These are phyloP conservation scores for Schwanniomyces yamadae DNA, from an alignment of 805 yeast species.

Conservation along the genomic window DNA sequence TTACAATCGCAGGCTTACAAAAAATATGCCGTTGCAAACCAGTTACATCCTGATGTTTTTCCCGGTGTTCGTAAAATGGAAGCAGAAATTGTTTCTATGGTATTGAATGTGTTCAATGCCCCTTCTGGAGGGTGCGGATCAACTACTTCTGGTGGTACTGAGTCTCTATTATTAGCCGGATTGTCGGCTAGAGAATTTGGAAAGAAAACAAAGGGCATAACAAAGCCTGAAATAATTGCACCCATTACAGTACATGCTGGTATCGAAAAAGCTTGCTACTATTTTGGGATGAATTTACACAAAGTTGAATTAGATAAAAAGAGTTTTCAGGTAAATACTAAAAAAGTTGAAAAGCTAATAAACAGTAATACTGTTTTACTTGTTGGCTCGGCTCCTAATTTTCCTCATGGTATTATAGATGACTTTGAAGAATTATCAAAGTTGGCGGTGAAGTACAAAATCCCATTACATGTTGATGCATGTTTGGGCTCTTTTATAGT, in stretches of 20 bases:
- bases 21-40: slow-evolving; percentile 83
- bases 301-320: slow-evolving; percentile 73
- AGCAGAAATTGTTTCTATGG: slow-evolving; percentile 92
- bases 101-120: slow-evolving; percentile 73
- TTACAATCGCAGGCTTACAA: slow-evolving; percentile 78
- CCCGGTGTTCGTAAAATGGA: slow-evolving; percentile 98
- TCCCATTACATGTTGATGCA: slow-evolving; percentile 94
- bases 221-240: slow-evolving; percentile 80
- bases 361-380: slow-evolving; percentile 78
- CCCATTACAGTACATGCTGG: slow-evolving; percentile 95
- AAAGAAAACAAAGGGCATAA: slow-evolving; percentile 52
- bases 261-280: slow-evolving; percentile 86
- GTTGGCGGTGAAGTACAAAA: slow-evolving; percentile 60
- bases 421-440: slow-evolving; percentile 72
- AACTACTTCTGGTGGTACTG: slow-evolving; percentile 93
- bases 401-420: slow-evolving; percentile 94
- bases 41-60: slow-evolving; percentile 93
- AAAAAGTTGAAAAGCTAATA: slow-evolving; percentile 61
- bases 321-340: slow-evolving; percentile 65
- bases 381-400: slow-evolving; percentile 95
- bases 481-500: slow-evolving; percentile 92
- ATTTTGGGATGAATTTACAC: slow-evolving; percentile 81
- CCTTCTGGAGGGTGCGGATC: slow-evolving; percentile 66
- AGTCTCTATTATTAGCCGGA: slow-evolving; percentile 82
- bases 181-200: slow-evolving; percentile 85